A percentile compares a stretch with the other conserved stretches of the same genome.
Evolutionary conservation across 1,139 yeast species (phyloP).

Genomic region (Geotrichum restrictum): DNA sequence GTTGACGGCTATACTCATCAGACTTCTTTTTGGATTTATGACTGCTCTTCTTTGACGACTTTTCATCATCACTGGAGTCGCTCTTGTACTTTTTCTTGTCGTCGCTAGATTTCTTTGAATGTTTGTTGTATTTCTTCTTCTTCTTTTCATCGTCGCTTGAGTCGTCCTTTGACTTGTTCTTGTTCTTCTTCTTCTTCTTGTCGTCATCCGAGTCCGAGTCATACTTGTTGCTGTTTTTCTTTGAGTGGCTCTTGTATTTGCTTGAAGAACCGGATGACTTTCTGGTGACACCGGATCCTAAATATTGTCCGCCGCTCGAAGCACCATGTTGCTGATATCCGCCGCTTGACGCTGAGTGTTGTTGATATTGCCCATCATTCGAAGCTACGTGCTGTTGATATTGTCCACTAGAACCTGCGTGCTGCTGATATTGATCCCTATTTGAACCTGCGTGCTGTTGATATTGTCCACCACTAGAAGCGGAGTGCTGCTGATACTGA

Average conservation of each 20-base stretch:
- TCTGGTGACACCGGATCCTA: no score
- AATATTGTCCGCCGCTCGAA: background rate
- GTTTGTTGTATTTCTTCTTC: background rate
- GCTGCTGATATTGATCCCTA: no score
- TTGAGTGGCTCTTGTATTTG: background rate
- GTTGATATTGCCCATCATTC: background rate
- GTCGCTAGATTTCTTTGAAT: constrained; percentile 1
- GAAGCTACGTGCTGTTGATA: background rate
- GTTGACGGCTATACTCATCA: background rate
- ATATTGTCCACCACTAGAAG: background rate
- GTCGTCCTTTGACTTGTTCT: constrained; percentile 4
- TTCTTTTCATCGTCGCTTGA: constrained; percentile 12
- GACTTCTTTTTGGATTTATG: background rate
- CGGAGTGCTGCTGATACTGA: background rate
- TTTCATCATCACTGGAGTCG: constrained; percentile 5
- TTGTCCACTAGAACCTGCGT: background rate
- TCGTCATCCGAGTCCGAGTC: background rate
- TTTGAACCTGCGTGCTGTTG: background rate
- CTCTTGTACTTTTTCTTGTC: constrained; percentile 1
- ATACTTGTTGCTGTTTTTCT: background rate
- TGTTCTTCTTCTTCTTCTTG: background rate
- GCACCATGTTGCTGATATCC: background rate
- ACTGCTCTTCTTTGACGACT: background rate
- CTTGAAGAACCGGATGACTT: background rate
- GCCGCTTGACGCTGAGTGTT: background rate